Percentiles rank a stretch among this genome's conserved stretches.
phyloP scores from a whole-genome alignment of 495 filamentous ascomycete genomes.

The Glutinoglossum americanum region DNA sequence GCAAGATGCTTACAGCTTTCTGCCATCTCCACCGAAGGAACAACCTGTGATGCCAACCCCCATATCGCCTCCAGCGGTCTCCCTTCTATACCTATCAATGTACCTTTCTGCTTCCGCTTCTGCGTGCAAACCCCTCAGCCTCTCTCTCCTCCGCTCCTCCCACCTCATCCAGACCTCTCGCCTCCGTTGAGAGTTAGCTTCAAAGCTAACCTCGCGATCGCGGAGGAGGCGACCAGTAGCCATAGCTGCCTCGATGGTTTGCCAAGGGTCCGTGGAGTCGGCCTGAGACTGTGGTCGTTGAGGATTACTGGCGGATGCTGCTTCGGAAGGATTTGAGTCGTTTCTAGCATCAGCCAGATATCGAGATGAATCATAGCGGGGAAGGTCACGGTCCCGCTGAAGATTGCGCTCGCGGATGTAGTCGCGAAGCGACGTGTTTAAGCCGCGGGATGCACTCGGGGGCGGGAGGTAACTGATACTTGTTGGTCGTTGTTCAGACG shows the following conservation, averaged over 20 bases:
- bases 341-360: background rate
- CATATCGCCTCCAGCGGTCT: conserved; percentile 9
- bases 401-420: conserved; percentile 4
- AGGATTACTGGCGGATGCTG: conserved; percentile 9
- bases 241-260: conserved; percentile 23
- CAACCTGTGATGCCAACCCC: conserved; percentile 39
- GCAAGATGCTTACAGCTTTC: conserved; percentile 37
- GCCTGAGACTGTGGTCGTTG: background rate
- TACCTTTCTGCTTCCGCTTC: background rate
- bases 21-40: conserved; percentile 48
- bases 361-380: background rate
- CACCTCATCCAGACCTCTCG: background rate
- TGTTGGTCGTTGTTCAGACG: conserved; percentile 23
- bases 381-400: background rate
- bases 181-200: conserved; percentile 5
- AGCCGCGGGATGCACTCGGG: background rate
- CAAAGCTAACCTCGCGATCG: conserved; percentile 4
- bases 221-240: conserved; percentile 13
- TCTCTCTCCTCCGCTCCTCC: background rate
- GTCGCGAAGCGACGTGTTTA: background rate
- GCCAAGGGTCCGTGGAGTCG: conserved; percentile 20
- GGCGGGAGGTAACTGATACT: conserved; percentile 8
- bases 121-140: background rate
- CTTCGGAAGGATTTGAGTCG: conserved; percentile 14
- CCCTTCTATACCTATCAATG: conserved; percentile 9